Evolutionary conservation across 2,329 filamentous ascomycete species (phyloP).

Genomic region (Cryoendolithus antarcticus): DNA sequence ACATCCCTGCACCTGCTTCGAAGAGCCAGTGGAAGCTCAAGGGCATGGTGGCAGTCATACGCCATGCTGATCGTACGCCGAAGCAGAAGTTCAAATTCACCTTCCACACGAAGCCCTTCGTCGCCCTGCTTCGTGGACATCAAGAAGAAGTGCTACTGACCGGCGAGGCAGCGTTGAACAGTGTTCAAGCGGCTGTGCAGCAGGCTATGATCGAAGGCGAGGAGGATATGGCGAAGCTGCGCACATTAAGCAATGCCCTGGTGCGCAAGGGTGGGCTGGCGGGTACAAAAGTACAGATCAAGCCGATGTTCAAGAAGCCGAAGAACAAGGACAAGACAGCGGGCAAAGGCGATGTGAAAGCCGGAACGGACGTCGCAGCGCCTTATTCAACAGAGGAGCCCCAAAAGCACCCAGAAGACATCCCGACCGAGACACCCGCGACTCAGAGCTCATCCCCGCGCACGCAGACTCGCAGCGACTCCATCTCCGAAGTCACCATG

Average conservation of each 20-base stretch:
- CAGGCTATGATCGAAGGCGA: slow-evolving; percentile 63
- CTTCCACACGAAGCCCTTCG: slow-evolving; percentile 92
- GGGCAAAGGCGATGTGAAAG: slow-evolving; percentile 36
- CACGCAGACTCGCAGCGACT: slow-evolving; percentile 53
- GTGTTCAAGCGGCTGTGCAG: slow-evolving; percentile 80
- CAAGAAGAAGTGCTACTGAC: slow-evolving; percentile 93
- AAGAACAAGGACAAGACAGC: slow-evolving; percentile 28
- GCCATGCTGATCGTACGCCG: slow-evolving; percentile 91
- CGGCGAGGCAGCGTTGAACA: slow-evolving; percentile 76
- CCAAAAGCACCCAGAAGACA: slow-evolving; percentile 41
- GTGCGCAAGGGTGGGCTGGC: slow-evolving; percentile 89
- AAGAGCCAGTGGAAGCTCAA: slow-evolving; percentile 98
- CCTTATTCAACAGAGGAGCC: slow-evolving; percentile 36
- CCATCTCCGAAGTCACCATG: slow-evolving; percentile 77
- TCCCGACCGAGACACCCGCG: slow-evolving; percentile 17
- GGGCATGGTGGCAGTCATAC: slow-evolving; percentile 90
- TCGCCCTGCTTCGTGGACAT: slow-evolving; percentile 86
- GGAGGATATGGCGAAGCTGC: slow-evolving; percentile 81
- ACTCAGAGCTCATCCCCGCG: slow-evolving; percentile 11
- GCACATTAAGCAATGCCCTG: slow-evolving; percentile 69
- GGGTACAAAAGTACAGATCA: slow-evolving; percentile 97
- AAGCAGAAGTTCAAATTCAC: slow-evolving; percentile 99
- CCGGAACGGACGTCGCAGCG: slow-evolving; percentile 19
- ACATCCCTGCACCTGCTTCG: slow-evolving; percentile 42
- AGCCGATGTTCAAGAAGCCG: slow-evolving; percentile 94